Evolutionary conservation across 345 rosid species (phyloP).

Genomic region (Eucalyptus victrix): DNA sequence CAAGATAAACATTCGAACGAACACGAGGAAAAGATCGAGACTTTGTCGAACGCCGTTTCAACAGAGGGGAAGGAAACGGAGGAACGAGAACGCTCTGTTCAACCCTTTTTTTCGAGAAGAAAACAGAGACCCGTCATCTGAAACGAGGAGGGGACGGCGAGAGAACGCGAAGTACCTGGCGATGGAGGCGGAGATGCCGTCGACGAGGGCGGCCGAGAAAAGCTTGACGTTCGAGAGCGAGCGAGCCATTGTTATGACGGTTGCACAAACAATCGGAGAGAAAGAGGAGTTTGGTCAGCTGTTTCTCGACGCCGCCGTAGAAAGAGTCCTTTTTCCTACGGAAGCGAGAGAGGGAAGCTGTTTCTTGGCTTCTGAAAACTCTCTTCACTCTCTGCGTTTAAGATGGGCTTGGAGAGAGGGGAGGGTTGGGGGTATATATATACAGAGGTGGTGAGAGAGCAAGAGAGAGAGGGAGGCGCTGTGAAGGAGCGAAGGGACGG

Average conservation of each 20-base stretch:
- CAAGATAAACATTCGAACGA: neutral
- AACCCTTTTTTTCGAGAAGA: neutral
- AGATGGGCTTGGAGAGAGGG: neutral
- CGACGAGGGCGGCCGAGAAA: conserved; percentile 16
- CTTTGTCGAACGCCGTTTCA: neutral
- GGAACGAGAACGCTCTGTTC: neutral
- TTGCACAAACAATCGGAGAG: neutral
- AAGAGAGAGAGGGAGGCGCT: neutral
- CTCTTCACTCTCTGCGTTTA: no score
- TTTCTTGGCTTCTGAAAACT: neutral
- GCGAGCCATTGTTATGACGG: conserved; percentile 18
- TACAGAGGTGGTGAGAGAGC: neutral
- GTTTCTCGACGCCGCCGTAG: neutral
- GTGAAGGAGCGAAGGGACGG: neutral
- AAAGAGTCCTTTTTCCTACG: neutral
- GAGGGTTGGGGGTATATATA: neutral
- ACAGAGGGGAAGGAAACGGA: neutral
- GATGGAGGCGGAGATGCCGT: conserved; percentile 20
- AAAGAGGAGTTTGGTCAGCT: neutral
- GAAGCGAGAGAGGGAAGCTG: no score
- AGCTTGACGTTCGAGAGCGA: conserved; percentile 30
- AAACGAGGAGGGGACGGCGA: neutral
- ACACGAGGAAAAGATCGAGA: neutral
- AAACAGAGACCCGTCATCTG: neutral
- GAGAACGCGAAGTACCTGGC: conserved; percentile 3